Base-by-base conservation (phyloP, 1,284 basidiomycete species). In the Rhodotorula sp. region DNA sequence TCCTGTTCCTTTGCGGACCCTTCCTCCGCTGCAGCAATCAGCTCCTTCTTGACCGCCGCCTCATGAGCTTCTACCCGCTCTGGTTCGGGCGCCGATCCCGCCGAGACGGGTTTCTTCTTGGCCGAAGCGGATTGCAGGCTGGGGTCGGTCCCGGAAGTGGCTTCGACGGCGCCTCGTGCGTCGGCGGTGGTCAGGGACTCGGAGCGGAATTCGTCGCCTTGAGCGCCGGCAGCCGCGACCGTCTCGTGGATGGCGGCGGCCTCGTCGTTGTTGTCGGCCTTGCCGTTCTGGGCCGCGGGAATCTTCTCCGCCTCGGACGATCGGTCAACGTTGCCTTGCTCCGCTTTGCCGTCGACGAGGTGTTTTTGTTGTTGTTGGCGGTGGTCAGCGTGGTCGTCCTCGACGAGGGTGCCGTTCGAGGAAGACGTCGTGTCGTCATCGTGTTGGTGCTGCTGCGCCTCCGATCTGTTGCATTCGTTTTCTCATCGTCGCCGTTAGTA, bases 191-290 rank as follows among this genome's bases (percentile, higher is more conserved):
- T 20, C 20, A 67, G 53, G 14, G 62, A n/a, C 56, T 64, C 46
- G 15, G 55, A 60, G 33, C 62, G 65, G 60, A 71, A 71, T 30
- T 58, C 69, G 56, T 67, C 69, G 17, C 66, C 69, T 46, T 71
- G 69, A 22, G 69, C 66, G 5, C 69, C 69, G 14, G 69, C 54
- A 10, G 60, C 62, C 4, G 44, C 53, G 51, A 70, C 68, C 57
- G 61, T 66, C 33, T 60, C 56, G 44, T 33, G 30, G 42, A 65
- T 59, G 14, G 55, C 64, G 55, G 46, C 53, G 26, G 56, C 49
- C 49, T 20, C 26, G 53, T 54, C 53, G 48, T 55, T 44, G 8
- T 8, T 20, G 53, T 20, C 60, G 30, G 46, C 51, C 44, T 37
- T 33, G 22, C 53, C 20, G 20, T 56, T 22, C 3, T 26, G 57